phyloP scores from a whole-genome alignment of 1,284 basidiomycete genomes.

The Cerrena zonata region DNA sequence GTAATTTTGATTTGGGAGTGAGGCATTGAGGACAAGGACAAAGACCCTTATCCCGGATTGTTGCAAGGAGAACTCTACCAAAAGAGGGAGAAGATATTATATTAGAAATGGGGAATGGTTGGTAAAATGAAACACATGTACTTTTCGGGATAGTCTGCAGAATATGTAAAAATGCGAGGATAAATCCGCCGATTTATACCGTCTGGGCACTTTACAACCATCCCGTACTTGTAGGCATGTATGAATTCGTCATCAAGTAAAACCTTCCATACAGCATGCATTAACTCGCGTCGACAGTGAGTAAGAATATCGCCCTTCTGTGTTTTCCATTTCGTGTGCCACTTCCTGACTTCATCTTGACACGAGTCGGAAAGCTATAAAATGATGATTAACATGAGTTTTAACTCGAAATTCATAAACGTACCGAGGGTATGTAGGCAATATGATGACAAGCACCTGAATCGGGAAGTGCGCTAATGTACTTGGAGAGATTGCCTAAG shows the following conservation, averaged over 20 bases:
- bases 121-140: constrained; percentile 8
- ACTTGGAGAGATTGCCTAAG: constrained; percentile 21
- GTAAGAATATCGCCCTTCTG: constrained; percentile 10
- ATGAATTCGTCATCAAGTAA: constrained; percentile 25
- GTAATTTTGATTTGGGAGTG: constrained; percentile 17
- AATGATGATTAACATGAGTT: neutral
- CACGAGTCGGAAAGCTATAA: constrained; percentile 7
- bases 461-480: constrained; percentile 16
- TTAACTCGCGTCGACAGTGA: constrained; percentile 20
- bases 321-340: neutral
- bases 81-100: neutral
- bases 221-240: constrained; percentile 22
- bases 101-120: no score
- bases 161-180: constrained; percentile 18
- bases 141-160: constrained; percentile 31
- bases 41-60: constrained; percentile 24
- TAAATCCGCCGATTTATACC: constrained; percentile 14
- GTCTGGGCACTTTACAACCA: constrained; percentile 21
- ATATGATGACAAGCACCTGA: constrained; percentile 17
- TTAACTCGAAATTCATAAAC: neutral
- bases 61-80: constrained; percentile 25
- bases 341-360: neutral
- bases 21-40: constrained; percentile 30
- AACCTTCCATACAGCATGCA: constrained; percentile 21
- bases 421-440: constrained; percentile 28